A percentile compares a stretch with the other conserved stretches of the same genome.
These are phyloP conservation scores for Pseudevernia furfuracea DNA, from an alignment of 495 filamentous ascomycete genomes.

Conservation along the genomic window DNA sequence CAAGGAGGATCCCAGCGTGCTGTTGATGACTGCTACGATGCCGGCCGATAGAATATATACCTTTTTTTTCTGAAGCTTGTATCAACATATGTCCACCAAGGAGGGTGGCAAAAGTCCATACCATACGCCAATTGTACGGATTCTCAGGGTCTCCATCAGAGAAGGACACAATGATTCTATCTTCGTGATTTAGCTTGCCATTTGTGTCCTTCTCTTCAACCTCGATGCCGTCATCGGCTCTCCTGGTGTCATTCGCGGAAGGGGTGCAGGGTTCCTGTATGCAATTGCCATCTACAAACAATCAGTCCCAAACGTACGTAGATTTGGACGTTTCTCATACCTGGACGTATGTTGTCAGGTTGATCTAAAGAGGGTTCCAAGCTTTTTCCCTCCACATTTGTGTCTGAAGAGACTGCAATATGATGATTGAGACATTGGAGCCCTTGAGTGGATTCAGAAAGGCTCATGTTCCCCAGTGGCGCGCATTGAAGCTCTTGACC, in stretches of 20 bases:
- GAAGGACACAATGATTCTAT: conserved; percentile 42
- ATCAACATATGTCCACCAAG: background rate
- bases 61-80: conserved; percentile 42
- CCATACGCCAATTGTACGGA: conserved; percentile 49
- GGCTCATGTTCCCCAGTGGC: conserved; percentile 3
- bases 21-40: conserved; percentile 62
- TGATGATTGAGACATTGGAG: background rate
- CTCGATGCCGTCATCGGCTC: background rate
- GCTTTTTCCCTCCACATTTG: background rate
- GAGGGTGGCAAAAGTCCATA: conserved; percentile 18
- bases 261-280: background rate
- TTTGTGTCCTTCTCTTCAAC: background rate
- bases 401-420: background rate
- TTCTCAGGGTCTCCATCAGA: conserved; percentile 43
- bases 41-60: conserved; percentile 46
- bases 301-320: background rate
- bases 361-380: background rate
- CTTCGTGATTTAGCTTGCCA: conserved; percentile 17
- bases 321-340: background rate
- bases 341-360: background rate
- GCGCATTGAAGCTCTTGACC: conserved; percentile 9
- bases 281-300: background rate
- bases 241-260: background rate
- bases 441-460: background rate
- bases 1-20: conserved; percentile 62